These are phyloP conservation scores for Clonostachys rhizophaga DNA, from an alignment of 2,329 filamentous ascomycete species.

Conservation along the genomic window DNA sequence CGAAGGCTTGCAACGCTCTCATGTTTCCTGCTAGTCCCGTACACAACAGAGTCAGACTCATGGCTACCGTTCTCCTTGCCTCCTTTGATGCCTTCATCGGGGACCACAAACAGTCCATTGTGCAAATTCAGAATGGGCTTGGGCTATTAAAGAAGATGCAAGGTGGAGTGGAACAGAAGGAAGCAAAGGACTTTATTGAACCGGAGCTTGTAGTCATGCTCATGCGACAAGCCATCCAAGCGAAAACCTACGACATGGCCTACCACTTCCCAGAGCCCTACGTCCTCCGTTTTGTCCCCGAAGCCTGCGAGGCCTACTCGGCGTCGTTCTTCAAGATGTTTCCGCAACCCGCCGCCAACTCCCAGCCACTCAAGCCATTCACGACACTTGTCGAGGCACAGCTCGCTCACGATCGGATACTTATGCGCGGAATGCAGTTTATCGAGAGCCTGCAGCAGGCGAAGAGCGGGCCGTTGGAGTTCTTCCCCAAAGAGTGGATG, in stretches of 20 bases:
- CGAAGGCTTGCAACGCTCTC: slow-evolving; percentile 48
- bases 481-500: slow-evolving; percentile 42
- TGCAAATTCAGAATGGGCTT: slow-evolving; percentile 56
- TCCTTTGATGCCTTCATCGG: slow-evolving; percentile 66
- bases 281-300: slow-evolving; percentile 41
- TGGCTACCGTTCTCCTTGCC: slow-evolving; percentile 61
- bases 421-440: slow-evolving; percentile 53
- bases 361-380: slow-evolving; percentile 26
- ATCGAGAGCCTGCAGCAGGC: slow-evolving; percentile 47
- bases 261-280: slow-evolving; percentile 62
- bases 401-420: slow-evolving; percentile 49
- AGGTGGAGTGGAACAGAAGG: slow-evolving; percentile 13
- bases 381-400: slow-evolving; percentile 48
- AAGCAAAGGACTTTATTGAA: slow-evolving; percentile 42
- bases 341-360: slow-evolving; percentile 4
- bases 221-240: slow-evolving; percentile 58
- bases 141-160: slow-evolving; percentile 45
- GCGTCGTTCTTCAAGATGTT: slow-evolving; percentile 24
- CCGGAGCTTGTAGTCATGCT: slow-evolving; percentile 60
- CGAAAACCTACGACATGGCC: slow-evolving; percentile 65
- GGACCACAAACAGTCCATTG: slow-evolving; percentile 56
- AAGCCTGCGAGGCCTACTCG: slow-evolving; percentile 11
- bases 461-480: slow-evolving; percentile 44
- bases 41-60: slow-evolving; percentile 47
- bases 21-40: slow-evolving; percentile 34